phyloP scores from a whole-genome alignment of 345 rosid species.

The Salix caprea region DNA sequence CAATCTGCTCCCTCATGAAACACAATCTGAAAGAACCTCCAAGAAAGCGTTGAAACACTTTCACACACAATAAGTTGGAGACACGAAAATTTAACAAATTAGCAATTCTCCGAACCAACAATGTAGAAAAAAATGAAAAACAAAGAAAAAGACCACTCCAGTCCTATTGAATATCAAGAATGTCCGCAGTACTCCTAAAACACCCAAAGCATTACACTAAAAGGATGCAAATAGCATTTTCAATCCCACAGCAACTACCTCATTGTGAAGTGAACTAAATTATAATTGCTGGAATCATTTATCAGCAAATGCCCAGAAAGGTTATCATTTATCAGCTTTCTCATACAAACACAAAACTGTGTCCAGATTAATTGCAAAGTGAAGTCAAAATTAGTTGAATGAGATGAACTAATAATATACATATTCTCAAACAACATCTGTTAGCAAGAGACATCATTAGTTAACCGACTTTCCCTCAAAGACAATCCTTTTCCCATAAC shows the following conservation, averaged over 20 bases:
- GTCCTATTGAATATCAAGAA: neutral
- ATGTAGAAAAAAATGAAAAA: neutral
- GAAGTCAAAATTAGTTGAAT: neutral
- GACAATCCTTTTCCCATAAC: neutral
- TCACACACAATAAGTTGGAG: too few relatives aligned
- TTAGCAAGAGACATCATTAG: neutral
- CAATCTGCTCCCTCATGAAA: neutral
- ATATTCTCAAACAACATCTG: neutral
- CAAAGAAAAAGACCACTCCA: neutral
- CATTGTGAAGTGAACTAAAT: neutral
- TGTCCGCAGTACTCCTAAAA: neutral
- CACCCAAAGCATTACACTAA: neutral
- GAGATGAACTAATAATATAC: neutral
- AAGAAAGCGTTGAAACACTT: too few relatives aligned
- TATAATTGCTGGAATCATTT: too few relatives aligned
- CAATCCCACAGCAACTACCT: neutral
- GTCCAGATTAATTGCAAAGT: neutral
- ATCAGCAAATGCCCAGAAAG: too few relatives aligned
- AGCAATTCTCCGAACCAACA: neutral
- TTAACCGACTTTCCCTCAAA: neutral
- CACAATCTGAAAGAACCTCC: neutral
- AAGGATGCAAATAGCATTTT: neutral
- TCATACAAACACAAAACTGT: neutral
- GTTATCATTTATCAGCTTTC: neutral
- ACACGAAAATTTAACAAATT: too few relatives aligned